phyloP scores from a whole-genome alignment of 257 asterid genomes.

The Solanum habrochaites region DNA sequence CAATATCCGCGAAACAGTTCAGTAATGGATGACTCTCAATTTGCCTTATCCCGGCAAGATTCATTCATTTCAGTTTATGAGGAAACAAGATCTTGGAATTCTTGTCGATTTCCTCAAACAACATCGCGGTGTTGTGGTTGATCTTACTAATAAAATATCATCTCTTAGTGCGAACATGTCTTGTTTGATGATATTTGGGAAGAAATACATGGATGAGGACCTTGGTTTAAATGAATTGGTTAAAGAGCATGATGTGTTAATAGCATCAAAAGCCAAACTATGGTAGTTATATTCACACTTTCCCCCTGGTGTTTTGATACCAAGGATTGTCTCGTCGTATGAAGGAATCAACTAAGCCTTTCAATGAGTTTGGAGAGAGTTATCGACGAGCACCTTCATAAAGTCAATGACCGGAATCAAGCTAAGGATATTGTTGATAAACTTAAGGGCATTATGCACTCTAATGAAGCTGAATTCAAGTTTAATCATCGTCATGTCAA shows the following conservation, averaged over 20 bases:
- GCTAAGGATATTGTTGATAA: background rate
- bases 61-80: background rate
- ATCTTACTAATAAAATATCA: background rate
- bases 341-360: background rate
- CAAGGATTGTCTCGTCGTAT: constrained; percentile 5
- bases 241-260: background rate
- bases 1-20: too few species aligned
- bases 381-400: background rate
- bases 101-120: background rate
- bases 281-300: background rate
- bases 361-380: constrained; percentile 4
- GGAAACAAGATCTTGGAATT: background rate
- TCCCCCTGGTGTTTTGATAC: background rate
- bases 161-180: background rate
- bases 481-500: constrained; percentile 1
- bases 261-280: background rate
- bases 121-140: background rate
- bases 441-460: background rate
- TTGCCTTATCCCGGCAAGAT: too few species aligned
- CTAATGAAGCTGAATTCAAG: background rate
- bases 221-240: background rate
- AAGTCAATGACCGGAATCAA: background rate
- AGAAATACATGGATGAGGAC: background rate
- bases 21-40: too few species aligned
- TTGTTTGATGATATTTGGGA: background rate